Percentiles rank a stretch among this genome's conserved stretches.
phyloP scores from a whole-genome alignment of 129 eudicot species.

The Pulicaria dysenterica region DNA sequence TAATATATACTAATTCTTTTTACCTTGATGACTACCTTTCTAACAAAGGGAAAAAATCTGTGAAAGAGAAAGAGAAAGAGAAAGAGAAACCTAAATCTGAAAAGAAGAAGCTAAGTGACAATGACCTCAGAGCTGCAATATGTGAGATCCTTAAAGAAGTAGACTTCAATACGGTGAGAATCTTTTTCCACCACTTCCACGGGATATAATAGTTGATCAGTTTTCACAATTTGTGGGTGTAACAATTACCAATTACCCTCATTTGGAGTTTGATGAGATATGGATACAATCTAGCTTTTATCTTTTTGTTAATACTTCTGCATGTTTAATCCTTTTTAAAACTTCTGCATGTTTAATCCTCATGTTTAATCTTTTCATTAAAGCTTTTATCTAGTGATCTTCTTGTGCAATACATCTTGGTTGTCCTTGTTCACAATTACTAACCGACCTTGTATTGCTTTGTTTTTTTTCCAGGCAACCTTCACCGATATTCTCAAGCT shows the following conservation, averaged over 20 bases:
- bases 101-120: slow-evolving; percentile 59
- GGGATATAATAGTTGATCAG: neutral
- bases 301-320: neutral
- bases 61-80: slow-evolving; percentile 73
- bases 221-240: neutral
- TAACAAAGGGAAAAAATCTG: slow-evolving; percentile 64
- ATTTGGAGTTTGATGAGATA: neutral
- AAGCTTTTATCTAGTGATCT: no score
- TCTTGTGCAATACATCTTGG: neutral
- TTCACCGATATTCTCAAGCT: slow-evolving; percentile 93
- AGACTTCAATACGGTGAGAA: slow-evolving; percentile 93
- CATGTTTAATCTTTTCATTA: no score
- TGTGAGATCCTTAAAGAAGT: slow-evolving; percentile 88
- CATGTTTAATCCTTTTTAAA: neutral
- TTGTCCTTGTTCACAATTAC: neutral
- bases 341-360: neutral
- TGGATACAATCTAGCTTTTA: neutral
- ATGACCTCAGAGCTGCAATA: slow-evolving; percentile 72
- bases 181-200: neutral
- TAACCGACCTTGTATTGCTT: slow-evolving; percentile 1
- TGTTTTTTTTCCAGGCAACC: slow-evolving; percentile 78
- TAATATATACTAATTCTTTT: slow-evolving; percentile 5
- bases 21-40: slow-evolving; percentile 2
- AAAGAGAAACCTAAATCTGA: slow-evolving; percentile 60
- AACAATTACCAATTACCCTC: neutral